phyloP scores from a whole-genome alignment of 352 stramenopile species.

The Pelagophyceae sp. region DNA sequence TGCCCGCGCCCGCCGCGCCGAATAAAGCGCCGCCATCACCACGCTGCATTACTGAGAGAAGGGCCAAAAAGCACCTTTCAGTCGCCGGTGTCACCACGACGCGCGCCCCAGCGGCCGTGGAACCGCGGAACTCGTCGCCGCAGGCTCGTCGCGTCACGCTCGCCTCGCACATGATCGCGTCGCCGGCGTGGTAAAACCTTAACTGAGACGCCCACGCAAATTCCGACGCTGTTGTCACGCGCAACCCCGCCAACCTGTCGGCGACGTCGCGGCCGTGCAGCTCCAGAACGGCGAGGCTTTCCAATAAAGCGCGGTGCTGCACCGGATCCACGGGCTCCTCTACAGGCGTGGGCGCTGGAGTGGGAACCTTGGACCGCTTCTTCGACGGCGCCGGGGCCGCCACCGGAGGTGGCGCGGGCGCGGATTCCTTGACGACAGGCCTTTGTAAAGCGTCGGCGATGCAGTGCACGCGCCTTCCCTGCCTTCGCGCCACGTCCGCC shows the following conservation, averaged over 20 bases:
- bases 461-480: no score
- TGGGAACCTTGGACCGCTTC: no score
- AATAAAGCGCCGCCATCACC: background rate
- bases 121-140: slow-evolving; percentile 1
- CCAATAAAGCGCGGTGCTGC: background rate
- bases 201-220: background rate
- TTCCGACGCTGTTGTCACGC: background rate
- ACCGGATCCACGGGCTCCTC: background rate
- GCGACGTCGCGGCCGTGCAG: background rate
- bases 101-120: background rate
- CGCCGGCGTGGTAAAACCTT: background rate
- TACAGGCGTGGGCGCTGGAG: no score
- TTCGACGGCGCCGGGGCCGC: no score
- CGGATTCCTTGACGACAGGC: no score
- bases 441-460: no score
- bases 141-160: background rate
- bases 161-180: background rate
- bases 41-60: background rate
- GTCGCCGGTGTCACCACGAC: background rate
- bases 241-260: background rate
- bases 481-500: no score
- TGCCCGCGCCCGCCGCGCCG: background rate
- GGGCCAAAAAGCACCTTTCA: background rate
- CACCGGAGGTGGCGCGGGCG: no score
- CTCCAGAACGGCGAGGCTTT: background rate